A percentile compares a stretch with the other conserved stretches of the same genome.
phyloP scores from a whole-genome alignment of 768 basidiomycete genomes.

The Fistulinella prunicolor region DNA sequence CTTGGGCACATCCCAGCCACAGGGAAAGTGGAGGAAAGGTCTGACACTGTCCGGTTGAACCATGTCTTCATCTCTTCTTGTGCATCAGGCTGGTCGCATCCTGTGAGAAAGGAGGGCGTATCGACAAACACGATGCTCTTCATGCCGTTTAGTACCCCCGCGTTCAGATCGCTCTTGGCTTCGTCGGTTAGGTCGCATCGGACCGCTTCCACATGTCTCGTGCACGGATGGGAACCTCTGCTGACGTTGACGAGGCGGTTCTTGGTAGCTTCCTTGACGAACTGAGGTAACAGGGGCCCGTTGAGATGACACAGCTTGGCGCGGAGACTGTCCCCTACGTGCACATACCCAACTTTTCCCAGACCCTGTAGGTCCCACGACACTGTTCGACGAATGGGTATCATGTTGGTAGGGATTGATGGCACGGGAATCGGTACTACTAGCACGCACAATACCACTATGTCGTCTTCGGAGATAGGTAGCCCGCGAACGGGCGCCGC shows the following conservation, averaged over 20 bases:
- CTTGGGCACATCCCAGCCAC: too few relatives aligned
- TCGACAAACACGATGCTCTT: constrained; percentile 20
- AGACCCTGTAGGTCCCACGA: constrained; percentile 17
- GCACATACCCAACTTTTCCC: constrained; percentile 22
- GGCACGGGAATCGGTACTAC: too few relatives aligned
- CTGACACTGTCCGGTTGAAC: constrained; percentile 1
- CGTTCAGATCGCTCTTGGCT: neutral
- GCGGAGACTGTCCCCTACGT: too few relatives aligned
- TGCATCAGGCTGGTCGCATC: constrained; percentile 2
- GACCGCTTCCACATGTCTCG: constrained; percentile 9
- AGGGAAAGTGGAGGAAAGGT: neutral
- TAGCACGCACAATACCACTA: constrained; percentile 22
- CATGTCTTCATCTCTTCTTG: constrained; percentile 1
- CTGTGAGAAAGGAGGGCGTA: constrained; percentile 21
- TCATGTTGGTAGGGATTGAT: too few relatives aligned
- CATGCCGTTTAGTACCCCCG: neutral
- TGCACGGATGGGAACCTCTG: constrained; percentile 2
- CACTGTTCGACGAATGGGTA: neutral
- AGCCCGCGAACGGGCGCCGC: neutral
- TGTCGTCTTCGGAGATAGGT: constrained; percentile 12
- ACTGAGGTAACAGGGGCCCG: constrained; percentile 5
- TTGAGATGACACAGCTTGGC: neutral
- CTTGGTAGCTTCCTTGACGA: constrained; percentile 11
- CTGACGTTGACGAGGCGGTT: neutral
- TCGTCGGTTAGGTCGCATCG: constrained; percentile 13